These are phyloP conservation scores for Calonectria leucothoes DNA, from an alignment of 2,329 filamentous ascomycete species.

Conservation along the genomic window DNA sequence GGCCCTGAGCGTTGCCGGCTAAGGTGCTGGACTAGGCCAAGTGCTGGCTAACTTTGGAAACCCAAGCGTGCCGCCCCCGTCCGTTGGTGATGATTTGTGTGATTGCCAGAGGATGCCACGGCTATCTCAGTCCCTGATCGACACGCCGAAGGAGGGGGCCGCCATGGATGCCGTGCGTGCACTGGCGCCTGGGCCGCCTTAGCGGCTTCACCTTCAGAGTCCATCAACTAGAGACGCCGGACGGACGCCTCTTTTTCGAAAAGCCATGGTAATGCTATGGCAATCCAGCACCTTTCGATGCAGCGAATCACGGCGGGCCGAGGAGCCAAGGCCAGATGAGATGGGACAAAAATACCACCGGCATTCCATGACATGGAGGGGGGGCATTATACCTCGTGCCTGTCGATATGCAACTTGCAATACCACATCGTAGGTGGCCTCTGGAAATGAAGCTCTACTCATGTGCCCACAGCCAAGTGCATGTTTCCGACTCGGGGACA, in stretches of 20 bases:
- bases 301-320: background rate
- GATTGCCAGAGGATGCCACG: slow-evolving; percentile 16
- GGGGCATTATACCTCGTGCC: background rate
- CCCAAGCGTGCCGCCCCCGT: slow-evolving; percentile 20
- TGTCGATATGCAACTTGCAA: background rate
- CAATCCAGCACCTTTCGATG: background rate
- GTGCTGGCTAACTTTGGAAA: slow-evolving; percentile 35
- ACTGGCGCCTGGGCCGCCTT: background rate
- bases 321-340: background rate
- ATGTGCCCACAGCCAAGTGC: background rate
- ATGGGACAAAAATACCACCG: background rate
- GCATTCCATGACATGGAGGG: background rate
- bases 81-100: background rate
- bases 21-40: background rate
- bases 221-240: slow-evolving; percentile 7
- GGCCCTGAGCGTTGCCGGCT: background rate
- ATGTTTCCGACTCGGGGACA: background rate
- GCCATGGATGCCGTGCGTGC: slow-evolving; percentile 25
- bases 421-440: background rate
- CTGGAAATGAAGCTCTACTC: background rate
- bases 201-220: background rate
- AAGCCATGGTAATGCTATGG: too few relatives aligned
- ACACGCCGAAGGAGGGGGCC: slow-evolving; percentile 19
- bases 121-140: slow-evolving; percentile 30
- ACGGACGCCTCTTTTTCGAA: background rate